A percentile compares a stretch with the other conserved stretches of the same genome.
phyloP scores from a whole-genome alignment of 768 basidiomycete genomes.

The Rhodotorula babjevae region DNA sequence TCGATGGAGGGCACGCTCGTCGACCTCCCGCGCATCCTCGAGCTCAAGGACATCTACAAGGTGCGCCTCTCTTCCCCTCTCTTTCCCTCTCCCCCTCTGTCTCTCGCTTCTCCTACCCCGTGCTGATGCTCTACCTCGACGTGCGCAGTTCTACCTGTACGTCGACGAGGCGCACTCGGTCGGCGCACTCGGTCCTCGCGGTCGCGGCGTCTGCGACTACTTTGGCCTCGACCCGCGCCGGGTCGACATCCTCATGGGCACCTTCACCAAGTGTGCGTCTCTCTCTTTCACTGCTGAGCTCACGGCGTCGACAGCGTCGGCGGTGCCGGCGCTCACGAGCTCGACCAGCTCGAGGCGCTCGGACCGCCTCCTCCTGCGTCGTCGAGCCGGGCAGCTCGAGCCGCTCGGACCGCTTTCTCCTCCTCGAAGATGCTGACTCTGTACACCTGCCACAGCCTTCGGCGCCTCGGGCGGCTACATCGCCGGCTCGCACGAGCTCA shows the following conservation, averaged over 20 bases:
- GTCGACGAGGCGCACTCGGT: slow-evolving; percentile 97
- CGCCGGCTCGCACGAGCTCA: slow-evolving; percentile 70
- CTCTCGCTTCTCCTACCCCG: neutral
- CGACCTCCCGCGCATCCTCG: slow-evolving; percentile 73
- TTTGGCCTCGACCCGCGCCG: slow-evolving; percentile 73
- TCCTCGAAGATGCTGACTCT: no score
- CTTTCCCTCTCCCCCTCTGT: neutral
- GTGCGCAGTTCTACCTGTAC: slow-evolving; percentile 79
- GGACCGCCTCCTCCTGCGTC: no score
- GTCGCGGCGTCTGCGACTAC: slow-evolving; percentile 92
- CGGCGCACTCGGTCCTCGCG: slow-evolving; percentile 88
- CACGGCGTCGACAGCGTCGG: no score
- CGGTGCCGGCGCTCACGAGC: no score
- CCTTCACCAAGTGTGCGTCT: slow-evolving; percentile 65
- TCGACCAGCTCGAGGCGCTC: no score
- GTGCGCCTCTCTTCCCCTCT: slow-evolving; percentile 52
- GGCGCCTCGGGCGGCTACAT: slow-evolving; percentile 94
- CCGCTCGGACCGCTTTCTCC: no score
- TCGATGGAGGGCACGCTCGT: slow-evolving; percentile 98
- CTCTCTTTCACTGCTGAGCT: slow-evolving; percentile 32
- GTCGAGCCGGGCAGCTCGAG: no score
- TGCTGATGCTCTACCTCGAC: no score
- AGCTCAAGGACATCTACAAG: slow-evolving; percentile 92
- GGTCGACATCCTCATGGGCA: slow-evolving; percentile 95
- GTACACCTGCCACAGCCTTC: slow-evolving; percentile 52